Percentiles rank a stretch among this genome's conserved stretches.
These are phyloP conservation scores for Daldinia concentrica DNA, from an alignment of 495 filamentous ascomycete species.

Conservation along the genomic window DNA sequence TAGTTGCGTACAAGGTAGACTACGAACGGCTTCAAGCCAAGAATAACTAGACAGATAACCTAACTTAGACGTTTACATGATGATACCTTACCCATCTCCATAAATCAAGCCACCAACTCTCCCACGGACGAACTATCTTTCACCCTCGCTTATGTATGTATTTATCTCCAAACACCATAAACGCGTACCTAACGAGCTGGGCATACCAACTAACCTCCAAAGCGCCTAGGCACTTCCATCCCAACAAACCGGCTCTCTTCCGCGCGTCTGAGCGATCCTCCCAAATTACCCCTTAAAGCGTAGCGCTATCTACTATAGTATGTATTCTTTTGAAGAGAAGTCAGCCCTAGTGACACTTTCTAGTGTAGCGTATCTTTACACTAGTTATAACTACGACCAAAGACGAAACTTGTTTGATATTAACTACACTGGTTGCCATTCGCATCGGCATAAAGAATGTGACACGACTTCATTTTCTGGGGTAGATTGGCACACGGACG, in stretches of 20 bases:
- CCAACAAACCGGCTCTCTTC: slow-evolving; percentile 14
- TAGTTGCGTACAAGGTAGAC: not conserved
- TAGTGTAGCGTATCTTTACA: not conserved
- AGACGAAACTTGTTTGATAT: slow-evolving; percentile 20
- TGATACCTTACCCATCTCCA: not conserved
- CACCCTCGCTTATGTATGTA: not conserved
- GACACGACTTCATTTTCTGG: slow-evolving; percentile 5
- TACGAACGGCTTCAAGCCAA: not conserved
- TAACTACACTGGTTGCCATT: not conserved
- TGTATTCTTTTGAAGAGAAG: not conserved
- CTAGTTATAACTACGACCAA: too few relatives aligned
- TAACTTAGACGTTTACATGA: not conserved
- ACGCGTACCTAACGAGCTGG: not conserved
- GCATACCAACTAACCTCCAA: slow-evolving; percentile 9
- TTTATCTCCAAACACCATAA: not conserved
- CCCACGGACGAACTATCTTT: not conserved
- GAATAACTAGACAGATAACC: not conserved
- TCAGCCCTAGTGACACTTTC: not conserved
- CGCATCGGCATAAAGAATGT: slow-evolving; percentile 4
- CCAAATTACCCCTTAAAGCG: not conserved
- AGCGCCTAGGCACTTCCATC: not conserved
- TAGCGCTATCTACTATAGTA: not conserved
- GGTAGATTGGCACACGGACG: not conserved
- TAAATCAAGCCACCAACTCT: not conserved
- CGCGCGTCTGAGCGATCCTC: slow-evolving; percentile 23